Conservation (phyloP, 2,329 filamentous ascomycete genomes). For the Exophiala oligosperma region DNA sequence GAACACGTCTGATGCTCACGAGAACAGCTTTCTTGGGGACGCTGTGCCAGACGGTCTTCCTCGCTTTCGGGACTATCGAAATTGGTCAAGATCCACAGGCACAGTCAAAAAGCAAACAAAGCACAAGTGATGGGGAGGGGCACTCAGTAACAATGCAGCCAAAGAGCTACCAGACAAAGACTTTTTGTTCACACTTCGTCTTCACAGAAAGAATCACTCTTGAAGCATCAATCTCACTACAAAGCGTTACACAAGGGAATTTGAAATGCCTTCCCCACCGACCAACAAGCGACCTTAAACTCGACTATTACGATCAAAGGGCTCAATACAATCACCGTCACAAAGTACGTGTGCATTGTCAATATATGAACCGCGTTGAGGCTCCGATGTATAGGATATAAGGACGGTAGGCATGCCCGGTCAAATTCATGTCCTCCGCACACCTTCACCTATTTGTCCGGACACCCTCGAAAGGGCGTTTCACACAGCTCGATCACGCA, state of each 20-base stretch:
- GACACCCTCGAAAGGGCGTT: no score
- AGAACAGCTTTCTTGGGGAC: background rate
- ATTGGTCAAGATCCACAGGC: background rate
- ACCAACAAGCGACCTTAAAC: background rate
- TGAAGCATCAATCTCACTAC: background rate
- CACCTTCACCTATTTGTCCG: no score
- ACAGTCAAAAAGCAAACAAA: background rate
- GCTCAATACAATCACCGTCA: no score
- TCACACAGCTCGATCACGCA: no score
- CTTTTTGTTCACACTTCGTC: background rate
- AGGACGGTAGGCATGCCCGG: no score
- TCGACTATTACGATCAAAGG: background rate
- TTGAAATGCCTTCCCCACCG: background rate
- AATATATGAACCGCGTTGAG: no score
- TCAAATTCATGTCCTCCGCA: no score
- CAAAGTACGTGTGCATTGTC: no score
- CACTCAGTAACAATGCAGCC: background rate
- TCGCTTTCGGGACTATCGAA: background rate
- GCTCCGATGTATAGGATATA: no score
- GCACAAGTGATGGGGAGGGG: background rate
- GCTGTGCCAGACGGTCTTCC: background rate
- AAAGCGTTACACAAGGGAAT: background rate
- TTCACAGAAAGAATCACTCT: background rate
- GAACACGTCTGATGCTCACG: background rate
- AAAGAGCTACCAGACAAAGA: background rate